A percentile compares a stretch with the other conserved stretches of the same genome.
These are phyloP conservation scores for Grigorovia transvaalensis DNA, from an alignment of 805 yeast genomes.

Conservation along the genomic window DNA sequence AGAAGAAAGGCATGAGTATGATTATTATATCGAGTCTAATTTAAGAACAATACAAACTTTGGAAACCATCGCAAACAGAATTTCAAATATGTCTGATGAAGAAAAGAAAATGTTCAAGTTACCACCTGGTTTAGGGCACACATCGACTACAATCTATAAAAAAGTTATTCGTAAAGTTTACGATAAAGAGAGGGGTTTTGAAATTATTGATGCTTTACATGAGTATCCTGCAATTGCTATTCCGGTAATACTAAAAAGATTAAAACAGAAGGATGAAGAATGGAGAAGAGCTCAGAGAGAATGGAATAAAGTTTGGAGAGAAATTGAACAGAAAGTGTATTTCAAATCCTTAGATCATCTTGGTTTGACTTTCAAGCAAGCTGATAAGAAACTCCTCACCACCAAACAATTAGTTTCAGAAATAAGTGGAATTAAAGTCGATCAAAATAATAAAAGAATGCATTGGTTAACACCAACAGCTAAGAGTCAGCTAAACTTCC, in stretches of 20 bases:
- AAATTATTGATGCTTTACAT: slow-evolving; percentile 90
- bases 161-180: slow-evolving; percentile 87
- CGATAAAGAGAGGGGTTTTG: slow-evolving; percentile 90
- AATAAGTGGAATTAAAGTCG: slow-evolving; percentile 83
- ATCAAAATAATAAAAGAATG: slow-evolving; percentile 75
- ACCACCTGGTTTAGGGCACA: slow-evolving; percentile 90
- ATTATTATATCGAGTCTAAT: slow-evolving; percentile 89
- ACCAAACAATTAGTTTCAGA: slow-evolving; percentile 86
- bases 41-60: slow-evolving; percentile 89
- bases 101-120: slow-evolving; percentile 79
- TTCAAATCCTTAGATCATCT: slow-evolving; percentile 90
- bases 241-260: slow-evolving; percentile 81
- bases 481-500: slow-evolving; percentile 58
- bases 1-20: slow-evolving; percentile 96
- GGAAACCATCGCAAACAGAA: slow-evolving; percentile 88
- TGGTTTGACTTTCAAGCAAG: slow-evolving; percentile 92
- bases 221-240: slow-evolving; percentile 93
- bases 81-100: slow-evolving; percentile 85
- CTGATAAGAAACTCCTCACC: slow-evolving; percentile 85
- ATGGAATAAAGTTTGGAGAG: slow-evolving; percentile 99
- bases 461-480: slow-evolving; percentile 83
- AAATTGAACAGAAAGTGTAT: slow-evolving; percentile 89
- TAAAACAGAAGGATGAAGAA: slow-evolving; percentile 96
- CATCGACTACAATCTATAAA: slow-evolving; percentile 82
- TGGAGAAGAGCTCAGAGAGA: slow-evolving; percentile 98